A percentile compares a stretch with the other conserved stretches of the same genome.
Conservation (phyloP, 192 early-diverging fungal species). For the Allomyces arbusculus region DNA sequence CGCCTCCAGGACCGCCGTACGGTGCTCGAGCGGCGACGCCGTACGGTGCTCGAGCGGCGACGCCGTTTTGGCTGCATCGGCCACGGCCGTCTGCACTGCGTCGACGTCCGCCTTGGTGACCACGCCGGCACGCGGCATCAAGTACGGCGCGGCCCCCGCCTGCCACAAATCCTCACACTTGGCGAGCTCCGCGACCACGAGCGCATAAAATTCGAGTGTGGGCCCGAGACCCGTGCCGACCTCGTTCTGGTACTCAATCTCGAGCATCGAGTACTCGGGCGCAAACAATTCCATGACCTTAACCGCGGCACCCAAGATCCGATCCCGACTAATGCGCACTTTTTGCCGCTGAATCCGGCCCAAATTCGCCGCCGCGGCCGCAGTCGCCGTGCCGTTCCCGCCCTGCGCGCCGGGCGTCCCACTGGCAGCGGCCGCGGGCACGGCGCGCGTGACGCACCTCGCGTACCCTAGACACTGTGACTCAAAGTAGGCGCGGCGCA, state of each 20-base stretch:
- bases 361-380: constrained; percentile 6
- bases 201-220: constrained; percentile 77
- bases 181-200: constrained; percentile 54
- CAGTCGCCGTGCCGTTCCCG: no score
- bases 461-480: background rate
- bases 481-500: background rate
- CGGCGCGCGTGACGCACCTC: background rate
- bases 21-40: constrained; percentile 25
- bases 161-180: constrained; percentile 40
- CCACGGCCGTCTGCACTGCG: constrained; percentile 11
- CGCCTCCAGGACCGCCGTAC: constrained; percentile 1
- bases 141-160: constrained; percentile 15
- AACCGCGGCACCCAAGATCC: constrained; percentile 62
- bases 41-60: constrained; percentile 27
- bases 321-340: constrained; percentile 55
- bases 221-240: constrained; percentile 81
- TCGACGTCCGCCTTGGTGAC: background rate
- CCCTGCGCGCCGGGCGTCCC: no score
- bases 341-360: constrained; percentile 68
- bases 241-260: constrained; percentile 88
- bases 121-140: background rate
- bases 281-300: constrained; percentile 75
- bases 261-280: constrained; percentile 41
- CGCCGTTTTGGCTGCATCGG: constrained; percentile 23
- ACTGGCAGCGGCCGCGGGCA: background rate